Evolutionary conservation across 805 yeast genomes (phyloP), one percentile per base, ranked within the genome.

Genomic region (Cyberlindnera misumaiensis): DNA sequence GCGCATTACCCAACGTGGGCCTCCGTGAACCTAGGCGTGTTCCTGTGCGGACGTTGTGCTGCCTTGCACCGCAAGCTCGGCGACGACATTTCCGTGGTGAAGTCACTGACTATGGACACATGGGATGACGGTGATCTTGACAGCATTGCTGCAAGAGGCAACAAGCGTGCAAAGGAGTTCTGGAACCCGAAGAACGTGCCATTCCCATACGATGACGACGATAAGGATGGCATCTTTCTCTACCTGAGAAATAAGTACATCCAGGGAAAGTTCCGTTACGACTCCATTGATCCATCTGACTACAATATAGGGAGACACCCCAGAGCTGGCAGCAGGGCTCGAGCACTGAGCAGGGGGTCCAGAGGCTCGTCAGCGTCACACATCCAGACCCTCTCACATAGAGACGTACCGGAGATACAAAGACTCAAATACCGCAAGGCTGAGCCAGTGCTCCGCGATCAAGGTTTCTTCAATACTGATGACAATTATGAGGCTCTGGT

Each of bases 11-110:
- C 95, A 8, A 84, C 50, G 1, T 49, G 52, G 49, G 55, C 49
- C 9, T 43, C 49, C 36, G 60, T 46, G 30, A 51, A 51, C 35
- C 49, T 84, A 31, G 95, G 94, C 20, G 62, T 84, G 4, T 78
- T 86, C 42, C 64, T 86, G 13, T 86, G 95, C 64, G 93, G 93
- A 12, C 65, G 93, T 47, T 86, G 95, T 68, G 90, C 94, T 8
- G 76, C 85, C 4, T 69, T 79, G 26, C 95, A 86, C 59, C 67
- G 86, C 43, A 72, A 73, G 40, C 64, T 84, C 31, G 84, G 87
- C 0, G 49, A 67, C 2, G 77, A 76, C 30, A 59, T 80, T 11
- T 79, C 89, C 5, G 62, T 66, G 36, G 85, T 84, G 7, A 83
- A 83, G 51, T 80, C 89, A 1, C 63, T 86, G 38, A 77, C 88